Conservation (phyloP, 1,284 basidiomycete genomes). For the Ustilago shanxiensis region DNA sequence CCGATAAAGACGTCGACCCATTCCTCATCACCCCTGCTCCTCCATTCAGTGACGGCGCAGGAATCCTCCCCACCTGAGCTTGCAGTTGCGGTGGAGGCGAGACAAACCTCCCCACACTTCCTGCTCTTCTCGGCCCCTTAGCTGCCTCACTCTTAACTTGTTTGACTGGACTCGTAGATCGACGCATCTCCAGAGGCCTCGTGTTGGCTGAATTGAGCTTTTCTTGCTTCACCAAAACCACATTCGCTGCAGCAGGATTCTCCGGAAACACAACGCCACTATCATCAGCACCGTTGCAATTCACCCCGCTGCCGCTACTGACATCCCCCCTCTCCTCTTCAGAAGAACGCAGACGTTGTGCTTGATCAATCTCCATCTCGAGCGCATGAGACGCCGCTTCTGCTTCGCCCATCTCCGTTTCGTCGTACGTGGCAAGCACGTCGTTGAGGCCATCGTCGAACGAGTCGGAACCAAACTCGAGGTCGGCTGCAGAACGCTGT, state of each 20-base stretch:
- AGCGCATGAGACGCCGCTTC: constrained; percentile 42
- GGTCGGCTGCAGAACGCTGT: constrained; percentile 7
- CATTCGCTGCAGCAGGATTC: not conserved
- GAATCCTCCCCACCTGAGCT: not conserved
- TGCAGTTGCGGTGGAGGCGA: constrained; percentile 39
- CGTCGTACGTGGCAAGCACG: constrained; percentile 40
- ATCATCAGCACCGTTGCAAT: constrained; percentile 34
- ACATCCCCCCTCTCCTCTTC: constrained; percentile 1
- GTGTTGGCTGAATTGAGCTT: constrained; percentile 1
- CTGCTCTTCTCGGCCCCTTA: constrained; percentile 29
- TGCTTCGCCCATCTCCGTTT: constrained; percentile 39
- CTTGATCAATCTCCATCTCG: constrained; percentile 46
- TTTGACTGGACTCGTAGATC: constrained; percentile 47
- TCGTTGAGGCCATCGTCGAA: constrained; percentile 41
- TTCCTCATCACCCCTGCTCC: constrained; percentile 24
- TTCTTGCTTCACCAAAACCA: constrained; percentile 27
- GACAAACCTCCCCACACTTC: constrained; percentile 49
- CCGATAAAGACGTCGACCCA: constrained; percentile 28
- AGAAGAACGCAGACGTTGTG: not conserved
- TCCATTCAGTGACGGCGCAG: constrained; percentile 1
- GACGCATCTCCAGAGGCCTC: constrained; percentile 25
- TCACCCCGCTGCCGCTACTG: not conserved
- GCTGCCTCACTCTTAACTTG: constrained; percentile 35
- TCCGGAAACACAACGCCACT: constrained; percentile 35
- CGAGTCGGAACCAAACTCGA: constrained; percentile 38